A percentile compares a stretch with the other conserved stretches of the same genome.
These are phyloP conservation scores for Chrysanthemum lavandulifolium DNA, from an alignment of 129 eudicot species.

Conservation along the genomic window DNA sequence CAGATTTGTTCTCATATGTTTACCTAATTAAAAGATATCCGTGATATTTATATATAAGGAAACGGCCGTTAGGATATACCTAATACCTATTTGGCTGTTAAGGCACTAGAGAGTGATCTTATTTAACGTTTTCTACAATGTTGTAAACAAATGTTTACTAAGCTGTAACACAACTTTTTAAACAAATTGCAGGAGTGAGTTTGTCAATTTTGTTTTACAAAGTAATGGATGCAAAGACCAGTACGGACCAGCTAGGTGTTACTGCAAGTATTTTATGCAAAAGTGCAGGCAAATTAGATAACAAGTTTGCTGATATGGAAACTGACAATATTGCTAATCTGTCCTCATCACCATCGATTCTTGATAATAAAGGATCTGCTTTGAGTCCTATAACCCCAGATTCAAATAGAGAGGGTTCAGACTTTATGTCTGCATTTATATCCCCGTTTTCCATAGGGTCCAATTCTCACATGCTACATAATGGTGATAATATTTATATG, in stretches of 20 bases:
- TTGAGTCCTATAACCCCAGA: conserved; percentile 55
- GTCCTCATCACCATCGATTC: conserved; percentile 12
- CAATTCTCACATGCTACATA: no score
- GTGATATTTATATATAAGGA: no score
- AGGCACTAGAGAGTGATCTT: no score
- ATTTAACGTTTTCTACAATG: no score
- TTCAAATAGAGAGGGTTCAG: conserved; percentile 33
- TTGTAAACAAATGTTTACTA: background rate
- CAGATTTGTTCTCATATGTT: no score
- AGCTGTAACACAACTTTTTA: background rate
- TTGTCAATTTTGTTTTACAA: conserved; percentile 8
- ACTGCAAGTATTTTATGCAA: conserved; percentile 4
- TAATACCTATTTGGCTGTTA: no score
- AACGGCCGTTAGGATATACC: no score
- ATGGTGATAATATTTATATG: conserved; percentile 1
- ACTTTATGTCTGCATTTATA: conserved; percentile 19
- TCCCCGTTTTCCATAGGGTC: conserved; percentile 24
- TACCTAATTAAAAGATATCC: no score
- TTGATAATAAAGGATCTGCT: conserved; percentile 25
- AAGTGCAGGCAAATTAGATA: conserved; percentile 12
- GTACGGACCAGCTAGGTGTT: conserved; percentile 16
- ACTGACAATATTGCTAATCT: conserved; percentile 10
- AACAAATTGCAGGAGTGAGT: background rate
- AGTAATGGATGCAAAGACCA: conserved; percentile 35
- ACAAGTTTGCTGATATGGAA: conserved; percentile 16